A percentile compares a stretch with the other conserved stretches of the same genome.
Conservation (phyloP, 768 basidiomycete genomes). For the Boletus rubroflammeus region DNA sequence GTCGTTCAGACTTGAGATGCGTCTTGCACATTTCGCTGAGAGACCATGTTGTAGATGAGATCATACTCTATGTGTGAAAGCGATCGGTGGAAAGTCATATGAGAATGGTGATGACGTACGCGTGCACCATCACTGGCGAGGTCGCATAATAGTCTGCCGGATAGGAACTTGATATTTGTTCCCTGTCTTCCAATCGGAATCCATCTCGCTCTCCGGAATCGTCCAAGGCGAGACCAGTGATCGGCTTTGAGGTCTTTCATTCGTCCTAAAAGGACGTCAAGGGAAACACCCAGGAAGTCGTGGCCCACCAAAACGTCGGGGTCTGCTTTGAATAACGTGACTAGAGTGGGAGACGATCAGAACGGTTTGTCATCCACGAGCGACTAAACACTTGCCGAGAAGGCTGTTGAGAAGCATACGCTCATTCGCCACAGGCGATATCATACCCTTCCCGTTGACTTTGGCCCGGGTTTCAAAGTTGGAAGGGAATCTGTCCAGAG, state of each 20-base stretch:
- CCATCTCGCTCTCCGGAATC: constrained; percentile 83
- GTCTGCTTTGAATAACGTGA: constrained; percentile 77
- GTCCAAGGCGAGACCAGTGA: constrained; percentile 91
- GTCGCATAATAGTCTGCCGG: constrained; percentile 87
- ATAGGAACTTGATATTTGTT: constrained; percentile 76
- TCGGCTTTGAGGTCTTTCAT: constrained; percentile 89
- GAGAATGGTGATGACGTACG: constrained; percentile 41
- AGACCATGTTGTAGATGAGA: constrained; percentile 96
- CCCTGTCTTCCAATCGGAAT: constrained; percentile 79
- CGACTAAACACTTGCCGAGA: constrained; percentile 49
- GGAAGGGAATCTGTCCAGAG: constrained; percentile 81
- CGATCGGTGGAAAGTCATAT: neutral
- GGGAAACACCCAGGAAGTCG: constrained; percentile 84
- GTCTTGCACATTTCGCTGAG: constrained; percentile 95
- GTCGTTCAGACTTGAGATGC: constrained; percentile 78
- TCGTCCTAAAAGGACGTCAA: constrained; percentile 87
- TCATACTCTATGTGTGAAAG: constrained; percentile 69
- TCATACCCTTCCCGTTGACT: constrained; percentile 59
- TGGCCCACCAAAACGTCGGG: constrained; percentile 95
- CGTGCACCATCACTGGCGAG: constrained; percentile 93
- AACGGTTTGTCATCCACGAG: neutral
- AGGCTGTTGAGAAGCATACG: constrained; percentile 80
- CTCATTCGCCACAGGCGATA: constrained; percentile 77
- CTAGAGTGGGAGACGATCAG: constrained; percentile 33
- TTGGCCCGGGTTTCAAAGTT: constrained; percentile 74